These are phyloP conservation scores for Apiospora malaysiana DNA, from an alignment of 2,329 filamentous ascomycete genomes.

Conservation along the genomic window DNA sequence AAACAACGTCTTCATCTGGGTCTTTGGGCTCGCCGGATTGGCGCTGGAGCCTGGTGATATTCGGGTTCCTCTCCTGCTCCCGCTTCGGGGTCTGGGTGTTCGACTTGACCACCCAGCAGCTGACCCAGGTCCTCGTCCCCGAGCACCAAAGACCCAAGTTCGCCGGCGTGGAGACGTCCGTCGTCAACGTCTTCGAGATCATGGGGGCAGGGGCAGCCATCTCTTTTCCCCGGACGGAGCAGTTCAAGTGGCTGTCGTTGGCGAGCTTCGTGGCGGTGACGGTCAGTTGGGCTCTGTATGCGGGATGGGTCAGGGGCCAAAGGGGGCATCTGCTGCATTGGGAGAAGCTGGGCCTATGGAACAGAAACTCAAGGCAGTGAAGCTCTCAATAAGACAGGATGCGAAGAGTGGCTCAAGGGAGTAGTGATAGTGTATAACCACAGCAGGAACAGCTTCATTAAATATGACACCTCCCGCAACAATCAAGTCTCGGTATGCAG, in stretches of 20 bases:
- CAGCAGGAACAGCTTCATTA: neutral
- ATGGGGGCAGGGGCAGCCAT: conserved; percentile 44
- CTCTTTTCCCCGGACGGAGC: conserved; percentile 41
- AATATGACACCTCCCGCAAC: too few relatives aligned
- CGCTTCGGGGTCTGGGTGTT: conserved; percentile 51
- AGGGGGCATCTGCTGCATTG: conserved; percentile 49
- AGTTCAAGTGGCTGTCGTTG: conserved; percentile 46
- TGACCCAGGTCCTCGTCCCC: conserved; percentile 45
- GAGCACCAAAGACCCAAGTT: conserved; percentile 45
- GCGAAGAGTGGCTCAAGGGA: neutral
- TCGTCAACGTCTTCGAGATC: conserved; percentile 48
- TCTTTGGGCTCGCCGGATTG: conserved; percentile 27
- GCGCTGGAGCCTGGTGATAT: conserved; percentile 42
- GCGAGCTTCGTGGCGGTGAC: conserved; percentile 39
- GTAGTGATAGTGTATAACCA: neutral
- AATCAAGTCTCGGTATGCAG: too few relatives aligned
- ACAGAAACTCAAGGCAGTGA: conserved; percentile 20
- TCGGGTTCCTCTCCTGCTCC: conserved; percentile 48
- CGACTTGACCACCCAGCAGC: conserved; percentile 42
- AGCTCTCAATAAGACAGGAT: neutral
- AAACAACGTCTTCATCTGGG: neutral
- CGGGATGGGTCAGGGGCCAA: conserved; percentile 44
- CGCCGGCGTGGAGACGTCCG: conserved; percentile 47
- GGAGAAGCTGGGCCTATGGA: conserved; percentile 37
- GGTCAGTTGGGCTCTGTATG: conserved; percentile 41